phyloP scores from a whole-genome alignment of 345 rosid species.

The Jatropha curcas region DNA sequence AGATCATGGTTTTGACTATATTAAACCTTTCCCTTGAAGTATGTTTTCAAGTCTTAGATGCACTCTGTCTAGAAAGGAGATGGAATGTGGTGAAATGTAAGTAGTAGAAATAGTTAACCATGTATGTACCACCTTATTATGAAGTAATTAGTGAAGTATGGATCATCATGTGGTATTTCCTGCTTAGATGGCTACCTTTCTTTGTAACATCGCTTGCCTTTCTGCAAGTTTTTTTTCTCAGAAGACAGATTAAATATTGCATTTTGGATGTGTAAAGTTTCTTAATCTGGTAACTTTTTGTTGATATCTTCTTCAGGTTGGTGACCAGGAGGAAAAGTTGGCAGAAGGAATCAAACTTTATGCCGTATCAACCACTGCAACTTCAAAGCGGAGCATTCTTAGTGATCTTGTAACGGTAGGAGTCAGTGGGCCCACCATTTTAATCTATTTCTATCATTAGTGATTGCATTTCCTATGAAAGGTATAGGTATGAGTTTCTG shows the following conservation, averaged over 20 bases:
- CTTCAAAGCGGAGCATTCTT: conserved; percentile 77
- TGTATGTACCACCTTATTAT: neutral
- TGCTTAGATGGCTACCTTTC: neutral
- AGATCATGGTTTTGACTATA: neutral
- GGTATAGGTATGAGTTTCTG: neutral
- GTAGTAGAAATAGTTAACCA: no score
- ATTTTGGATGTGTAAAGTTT: neutral
- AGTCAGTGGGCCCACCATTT: neutral
- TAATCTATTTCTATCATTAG: neutral
- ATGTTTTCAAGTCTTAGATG: neutral
- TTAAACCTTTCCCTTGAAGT: neutral
- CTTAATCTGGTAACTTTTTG: neutral
- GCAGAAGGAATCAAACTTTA: conserved; percentile 93
- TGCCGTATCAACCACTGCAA: conserved; percentile 73
- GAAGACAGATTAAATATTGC: neutral
- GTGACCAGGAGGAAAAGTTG: conserved; percentile 90
- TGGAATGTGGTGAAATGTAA: neutral
- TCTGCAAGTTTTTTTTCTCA: neutral
- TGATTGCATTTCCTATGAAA: neutral
- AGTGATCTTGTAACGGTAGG: conserved; percentile 90
- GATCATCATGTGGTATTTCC: neutral
- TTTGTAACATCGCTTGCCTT: neutral
- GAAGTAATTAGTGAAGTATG: neutral
- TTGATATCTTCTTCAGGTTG: conserved; percentile 54
- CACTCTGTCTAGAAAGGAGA: neutral